Evolutionary conservation across 2,329 filamentous ascomycete species (phyloP), one percentile per base, ranked within the genome.

Genomic region (Botrytis fragariae): DNA sequence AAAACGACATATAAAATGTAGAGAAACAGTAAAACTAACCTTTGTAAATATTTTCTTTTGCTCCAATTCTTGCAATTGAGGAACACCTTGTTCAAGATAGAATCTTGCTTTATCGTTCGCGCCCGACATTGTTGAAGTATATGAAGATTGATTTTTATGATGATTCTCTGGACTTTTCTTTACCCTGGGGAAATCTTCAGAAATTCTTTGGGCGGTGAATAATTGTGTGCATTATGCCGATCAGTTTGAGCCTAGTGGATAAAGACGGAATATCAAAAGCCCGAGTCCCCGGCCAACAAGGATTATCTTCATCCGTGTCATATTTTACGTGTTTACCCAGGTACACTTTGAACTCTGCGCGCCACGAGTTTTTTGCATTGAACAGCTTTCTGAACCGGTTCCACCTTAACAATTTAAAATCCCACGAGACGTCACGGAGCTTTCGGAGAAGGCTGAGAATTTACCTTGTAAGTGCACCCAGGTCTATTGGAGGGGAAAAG

Each of bases 71-170:
- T 94, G 93, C 73, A 99, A 88, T 82, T 98, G 95, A 25, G 95
- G 94, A 61, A 98, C 93, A 3, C 93, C 92, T 78, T 95, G 92
- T 85, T 99, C 96, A 76, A 98, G 88, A 83, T 93, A 98, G 84
- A 95, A 98, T 74, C 95, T 93, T 72, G 95, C 96, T 84, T 98
- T 98, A 81, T 98, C 96, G 76, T 93, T 92, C 74, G 96, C 91
- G 60, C 90, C 92, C 1, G 94, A 89, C 94, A 97, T 97, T 74
- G 42, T 70, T 59, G 22, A 48, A 59, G 18, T 74, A 48, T 69
- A 22, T 63, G 63, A 63, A 61, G n/a, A 59, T 70, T 35, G 29
- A 59, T 25, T 61, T 70, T 22, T 44, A 29, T 62, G 57, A 37
- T n/a, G 22, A n/a, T n/a, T 51, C 25, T 68, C 32, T 54, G 10